Evolutionary conservation across 1,284 basidiomycete species (phyloP).

Genomic region (Puccinia horiana): DNA sequence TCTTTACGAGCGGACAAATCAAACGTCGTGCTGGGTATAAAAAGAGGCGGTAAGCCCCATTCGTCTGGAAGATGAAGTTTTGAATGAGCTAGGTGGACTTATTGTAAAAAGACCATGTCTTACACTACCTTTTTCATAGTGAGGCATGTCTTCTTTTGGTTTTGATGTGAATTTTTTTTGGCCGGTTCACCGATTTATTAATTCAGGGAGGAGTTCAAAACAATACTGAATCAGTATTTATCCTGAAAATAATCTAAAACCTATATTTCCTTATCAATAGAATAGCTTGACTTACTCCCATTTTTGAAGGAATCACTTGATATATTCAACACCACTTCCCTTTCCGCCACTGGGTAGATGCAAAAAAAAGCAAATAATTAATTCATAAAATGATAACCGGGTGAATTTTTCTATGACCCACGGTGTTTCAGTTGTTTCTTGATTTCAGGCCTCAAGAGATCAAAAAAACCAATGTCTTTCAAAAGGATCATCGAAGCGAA

Average conservation of each 20-base stretch:
- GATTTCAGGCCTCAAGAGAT: constrained; percentile 30
- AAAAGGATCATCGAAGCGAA: constrained; percentile 7
- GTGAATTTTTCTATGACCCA: not conserved
- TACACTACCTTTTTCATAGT: constrained; percentile 1
- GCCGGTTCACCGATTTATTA: not conserved
- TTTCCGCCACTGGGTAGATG: not conserved
- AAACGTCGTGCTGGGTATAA: not conserved
- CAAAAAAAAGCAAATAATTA: not conserved
- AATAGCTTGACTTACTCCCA: constrained; percentile 8
- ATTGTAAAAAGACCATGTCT: no score
- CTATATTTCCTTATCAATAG: not conserved
- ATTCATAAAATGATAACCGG: not conserved
- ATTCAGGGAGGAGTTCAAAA: not conserved
- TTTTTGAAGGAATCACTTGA: not conserved
- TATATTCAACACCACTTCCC: not conserved
- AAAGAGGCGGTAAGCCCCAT: not conserved
- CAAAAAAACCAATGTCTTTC: constrained; percentile 22
- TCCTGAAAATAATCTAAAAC: no score
- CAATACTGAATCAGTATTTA: not conserved
- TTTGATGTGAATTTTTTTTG: not conserved
- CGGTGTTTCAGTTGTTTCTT: constrained; percentile 5
- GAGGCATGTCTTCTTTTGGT: not conserved
- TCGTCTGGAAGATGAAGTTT: not conserved
- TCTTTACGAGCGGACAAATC: not conserved
- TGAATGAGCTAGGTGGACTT: not conserved